Evolutionary conservation across 495 filamentous ascomycete species (phyloP).

Genomic region (Penicillium egyptiacum): DNA sequence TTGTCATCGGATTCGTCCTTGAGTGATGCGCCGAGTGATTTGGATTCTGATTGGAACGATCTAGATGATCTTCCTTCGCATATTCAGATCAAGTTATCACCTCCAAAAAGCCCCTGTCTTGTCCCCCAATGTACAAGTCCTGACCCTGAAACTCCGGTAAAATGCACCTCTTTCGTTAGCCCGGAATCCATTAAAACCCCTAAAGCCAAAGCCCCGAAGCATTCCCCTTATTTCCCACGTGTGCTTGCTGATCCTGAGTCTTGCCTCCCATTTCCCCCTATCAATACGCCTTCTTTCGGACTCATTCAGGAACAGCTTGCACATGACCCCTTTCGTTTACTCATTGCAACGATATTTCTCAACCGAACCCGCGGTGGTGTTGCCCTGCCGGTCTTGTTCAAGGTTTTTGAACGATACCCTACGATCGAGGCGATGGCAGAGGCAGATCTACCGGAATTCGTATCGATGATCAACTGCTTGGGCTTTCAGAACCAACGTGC

Average conservation of each 20-base stretch:
- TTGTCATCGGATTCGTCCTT: slow-evolving; percentile 36
- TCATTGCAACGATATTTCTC: slow-evolving; percentile 78
- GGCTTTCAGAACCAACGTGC: slow-evolving; percentile 70
- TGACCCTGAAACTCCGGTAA: slow-evolving; percentile 11
- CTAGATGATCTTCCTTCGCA: not conserved
- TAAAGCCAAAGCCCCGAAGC: slow-evolving; percentile 31
- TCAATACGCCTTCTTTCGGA: slow-evolving; percentile 64
- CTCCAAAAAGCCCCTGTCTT: slow-evolving; percentile 1
- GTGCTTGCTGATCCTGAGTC: slow-evolving; percentile 52
- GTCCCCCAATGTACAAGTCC: not conserved
- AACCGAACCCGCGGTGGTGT: slow-evolving; percentile 73
- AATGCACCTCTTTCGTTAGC: not conserved
- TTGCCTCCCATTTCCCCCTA: slow-evolving; percentile 68
- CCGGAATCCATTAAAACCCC: slow-evolving; percentile 16
- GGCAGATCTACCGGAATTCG: slow-evolving; percentile 58
- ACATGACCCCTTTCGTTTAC: slow-evolving; percentile 65
- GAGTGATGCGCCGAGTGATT: slow-evolving; percentile 35
- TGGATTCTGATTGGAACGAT: slow-evolving; percentile 18
- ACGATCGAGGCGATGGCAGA: slow-evolving; percentile 62
- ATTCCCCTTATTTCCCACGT: slow-evolving; percentile 50
- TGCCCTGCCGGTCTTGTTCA: slow-evolving; percentile 75
- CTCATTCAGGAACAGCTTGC: slow-evolving; percentile 81
- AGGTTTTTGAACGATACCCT: slow-evolving; percentile 66
- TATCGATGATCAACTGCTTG: slow-evolving; percentile 64
- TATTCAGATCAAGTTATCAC: not conserved